Base-by-base conservation (phyloP, 768 basidiomycete species). In the Trametes cingulata region DNA sequence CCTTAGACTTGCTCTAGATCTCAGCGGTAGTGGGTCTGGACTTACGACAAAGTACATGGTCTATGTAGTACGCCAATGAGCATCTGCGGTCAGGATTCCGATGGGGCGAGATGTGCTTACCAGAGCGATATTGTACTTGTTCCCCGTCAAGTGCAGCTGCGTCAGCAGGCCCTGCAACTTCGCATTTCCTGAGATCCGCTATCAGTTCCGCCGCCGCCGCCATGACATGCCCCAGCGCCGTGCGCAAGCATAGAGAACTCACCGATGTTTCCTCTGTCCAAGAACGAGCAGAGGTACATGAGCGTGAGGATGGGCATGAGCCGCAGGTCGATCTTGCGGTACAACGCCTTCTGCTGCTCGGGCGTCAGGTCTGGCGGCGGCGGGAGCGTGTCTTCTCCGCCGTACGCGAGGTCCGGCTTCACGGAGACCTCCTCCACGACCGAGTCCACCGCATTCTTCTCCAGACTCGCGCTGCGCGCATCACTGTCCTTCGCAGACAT, bases 21-120 rank as follows among this genome's bases (percentile, higher is more conserved):
- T 4, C 6, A 33, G 27, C 5, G 9, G 33, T 29, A 17, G 8
- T 48, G 27, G 45, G 33, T 15, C 2, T 12, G 2, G 3, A 71
- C 84, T 52, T 66, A 87, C 86, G 40, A 89, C 80, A 69, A 88
- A 88, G 66, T 80, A 89, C 81, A 85, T 83, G 0, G 86, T 87
- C 85, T 87, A 52, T 2, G 8, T 7, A 19, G 2, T 3, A 35
- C 1, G 24, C 6, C 29, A 10, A 4, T 46, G n/a, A 52, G 35
- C 20, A 29, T 22, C 25, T 10, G 2, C 13, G 15, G 0, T 1
- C 1, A 39, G 14, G 2, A 9, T 3, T 9, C 35, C 14, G 29
- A 13, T 17, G 33, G 12, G 20, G 13, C 3, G 7, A 46, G 14
- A 12, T 19, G 3, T 27, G 17, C 76, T 13, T 48, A 87, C 87